Evolutionary conservation across 1,284 basidiomycete species (phyloP).

Genomic region (Vanrija sp.): DNA sequence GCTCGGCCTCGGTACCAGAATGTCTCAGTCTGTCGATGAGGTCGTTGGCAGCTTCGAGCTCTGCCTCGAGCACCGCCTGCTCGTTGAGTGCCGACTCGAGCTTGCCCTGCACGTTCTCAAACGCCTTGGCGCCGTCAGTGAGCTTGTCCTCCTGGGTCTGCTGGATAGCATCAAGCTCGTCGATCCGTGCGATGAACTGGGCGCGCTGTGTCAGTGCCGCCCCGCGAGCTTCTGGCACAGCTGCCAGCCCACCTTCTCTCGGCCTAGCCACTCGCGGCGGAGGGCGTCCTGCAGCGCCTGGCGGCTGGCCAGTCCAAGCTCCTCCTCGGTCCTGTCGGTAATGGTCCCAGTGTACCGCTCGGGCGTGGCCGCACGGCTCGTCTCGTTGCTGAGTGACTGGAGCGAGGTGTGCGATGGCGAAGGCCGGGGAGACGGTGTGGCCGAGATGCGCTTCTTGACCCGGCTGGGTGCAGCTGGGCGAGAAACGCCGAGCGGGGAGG

Average conservation of each 20-base stretch:
- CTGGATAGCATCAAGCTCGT: slow-evolving; percentile 9
- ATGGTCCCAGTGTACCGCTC: slow-evolving; percentile 14
- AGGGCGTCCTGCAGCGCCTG: slow-evolving; percentile 31
- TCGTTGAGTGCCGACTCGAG: slow-evolving; percentile 34
- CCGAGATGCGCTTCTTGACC: slow-evolving; percentile 10
- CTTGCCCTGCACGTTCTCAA: slow-evolving; percentile 20
- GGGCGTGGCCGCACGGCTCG: slow-evolving; percentile 2
- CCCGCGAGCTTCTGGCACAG: not conserved
- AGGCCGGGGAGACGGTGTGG: not conserved
- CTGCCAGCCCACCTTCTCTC: slow-evolving; percentile 30
- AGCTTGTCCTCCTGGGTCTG: not conserved
- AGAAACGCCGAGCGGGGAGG: not conserved
- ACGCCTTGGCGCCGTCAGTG: slow-evolving; percentile 1
- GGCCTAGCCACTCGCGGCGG: slow-evolving; percentile 29
- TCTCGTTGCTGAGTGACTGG: not conserved
- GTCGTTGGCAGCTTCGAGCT: slow-evolving; percentile 37
- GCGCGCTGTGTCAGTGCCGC: not conserved
- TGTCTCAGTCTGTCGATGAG: slow-evolving; percentile 31
- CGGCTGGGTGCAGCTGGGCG: slow-evolving; percentile 11
- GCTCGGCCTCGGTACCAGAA: slow-evolving; percentile 32
- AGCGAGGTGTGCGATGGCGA: not conserved
- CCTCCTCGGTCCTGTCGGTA: slow-evolving; percentile 34
- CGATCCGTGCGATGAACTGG: slow-evolving; percentile 12
- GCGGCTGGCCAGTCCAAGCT: slow-evolving; percentile 24
- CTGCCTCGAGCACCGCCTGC: slow-evolving; percentile 39